Conservation (phyloP, 805 yeast genomes). For the Zygosaccharomyces bailii region DNA sequence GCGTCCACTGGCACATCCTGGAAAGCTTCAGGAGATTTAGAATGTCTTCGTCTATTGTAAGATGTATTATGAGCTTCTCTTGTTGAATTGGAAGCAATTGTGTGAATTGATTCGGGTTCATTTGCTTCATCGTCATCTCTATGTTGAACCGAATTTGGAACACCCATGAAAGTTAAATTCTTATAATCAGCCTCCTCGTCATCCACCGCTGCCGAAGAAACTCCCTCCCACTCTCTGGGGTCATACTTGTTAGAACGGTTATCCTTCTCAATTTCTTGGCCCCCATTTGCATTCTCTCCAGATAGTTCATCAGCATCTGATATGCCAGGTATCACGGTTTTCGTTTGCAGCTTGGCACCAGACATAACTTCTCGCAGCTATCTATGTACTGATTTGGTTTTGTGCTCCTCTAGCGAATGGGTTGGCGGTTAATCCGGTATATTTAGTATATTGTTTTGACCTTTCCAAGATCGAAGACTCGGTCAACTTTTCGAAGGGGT, state of each 20-base stretch:
- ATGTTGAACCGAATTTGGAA: constrained; percentile 29
- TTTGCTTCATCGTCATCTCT: not conserved
- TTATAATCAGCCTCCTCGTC: constrained; percentile 32
- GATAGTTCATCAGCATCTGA: constrained; percentile 22
- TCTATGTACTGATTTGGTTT: not conserved
- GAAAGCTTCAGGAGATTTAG: not conserved
- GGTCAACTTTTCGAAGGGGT: not conserved
- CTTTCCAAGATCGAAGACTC: not conserved
- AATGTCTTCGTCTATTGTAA: not conserved
- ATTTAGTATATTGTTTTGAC: not conserved
- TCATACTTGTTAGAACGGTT: not conserved
- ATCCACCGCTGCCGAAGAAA: constrained; percentile 3
- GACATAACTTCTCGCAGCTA: not conserved
- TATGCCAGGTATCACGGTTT: constrained; percentile 20
- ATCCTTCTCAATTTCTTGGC: not conserved
- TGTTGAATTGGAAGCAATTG: not conserved
- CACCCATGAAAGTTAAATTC: constrained; percentile 31
- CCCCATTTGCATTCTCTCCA: constrained; percentile 12
- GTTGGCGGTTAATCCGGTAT: not conserved
- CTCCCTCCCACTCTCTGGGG: constrained; percentile 1
- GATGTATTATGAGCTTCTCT: not conserved
- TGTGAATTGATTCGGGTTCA: constrained; percentile 1
- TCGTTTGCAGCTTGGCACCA: not conserved
- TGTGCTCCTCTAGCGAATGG: not conserved
- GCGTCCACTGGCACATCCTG: constrained; percentile 9